phyloP scores from a whole-genome alignment of 2,329 filamentous ascomycete genomes.

The Trichoderma lentiforme region DNA sequence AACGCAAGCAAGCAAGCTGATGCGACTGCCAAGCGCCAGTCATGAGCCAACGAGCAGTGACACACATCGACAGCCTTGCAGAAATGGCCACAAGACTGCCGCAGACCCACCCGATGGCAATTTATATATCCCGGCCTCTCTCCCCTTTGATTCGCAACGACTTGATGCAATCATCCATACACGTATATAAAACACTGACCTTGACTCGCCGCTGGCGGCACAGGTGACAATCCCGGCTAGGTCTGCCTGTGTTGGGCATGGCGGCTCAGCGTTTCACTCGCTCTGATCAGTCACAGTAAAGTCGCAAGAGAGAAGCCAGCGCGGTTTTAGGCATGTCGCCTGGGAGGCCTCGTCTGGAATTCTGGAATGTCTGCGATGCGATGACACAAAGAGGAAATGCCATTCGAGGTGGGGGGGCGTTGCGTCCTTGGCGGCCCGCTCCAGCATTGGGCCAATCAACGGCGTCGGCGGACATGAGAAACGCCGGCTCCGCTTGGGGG shows the following conservation, averaged over 20 bases:
- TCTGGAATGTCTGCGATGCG: background rate
- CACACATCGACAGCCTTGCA: background rate
- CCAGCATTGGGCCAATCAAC: background rate
- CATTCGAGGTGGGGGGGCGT: conserved; percentile 12
- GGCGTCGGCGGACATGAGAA: background rate
- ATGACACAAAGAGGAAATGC: conserved; percentile 9
- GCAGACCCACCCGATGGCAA: background rate
- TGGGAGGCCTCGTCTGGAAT: conserved; percentile 11
- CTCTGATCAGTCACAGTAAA: background rate
- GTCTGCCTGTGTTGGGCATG: conserved; percentile 42
- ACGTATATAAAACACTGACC: conserved; percentile 29
- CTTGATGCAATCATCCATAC: background rate
- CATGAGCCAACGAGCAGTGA: background rate
- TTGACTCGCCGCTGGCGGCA: conserved; percentile 41
- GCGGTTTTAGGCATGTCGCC: conserved; percentile 12
- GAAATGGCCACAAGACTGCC: background rate
- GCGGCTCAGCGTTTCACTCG: background rate
- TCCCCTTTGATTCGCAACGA: background rate
- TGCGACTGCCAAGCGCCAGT: background rate
- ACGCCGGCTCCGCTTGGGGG: background rate
- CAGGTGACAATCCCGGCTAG: conserved; percentile 41
- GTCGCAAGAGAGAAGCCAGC: background rate
- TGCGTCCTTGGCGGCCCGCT: background rate
- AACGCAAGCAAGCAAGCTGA: background rate
- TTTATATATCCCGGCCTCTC: background rate